These are phyloP conservation scores for Xylaria sp. DNA, from an alignment of 2,329 filamentous ascomycete species.

Conservation along the genomic window DNA sequence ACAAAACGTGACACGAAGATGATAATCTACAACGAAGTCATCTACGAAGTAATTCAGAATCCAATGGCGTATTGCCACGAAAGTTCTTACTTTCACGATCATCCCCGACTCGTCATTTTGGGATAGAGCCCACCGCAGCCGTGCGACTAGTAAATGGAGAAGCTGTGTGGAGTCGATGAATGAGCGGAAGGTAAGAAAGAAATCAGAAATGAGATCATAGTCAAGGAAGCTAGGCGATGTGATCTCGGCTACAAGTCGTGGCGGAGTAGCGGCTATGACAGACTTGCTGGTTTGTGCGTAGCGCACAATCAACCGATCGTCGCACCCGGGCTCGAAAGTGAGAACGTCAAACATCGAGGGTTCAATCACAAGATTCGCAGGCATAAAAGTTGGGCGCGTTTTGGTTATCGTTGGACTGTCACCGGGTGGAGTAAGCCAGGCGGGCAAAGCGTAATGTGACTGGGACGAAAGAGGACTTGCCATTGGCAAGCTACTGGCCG, in stretches of 20 bases:
- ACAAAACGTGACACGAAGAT: slow-evolving; percentile 79
- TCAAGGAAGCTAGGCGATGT: slow-evolving; percentile 95
- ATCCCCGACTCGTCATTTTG: slow-evolving; percentile 83
- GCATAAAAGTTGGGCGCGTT: slow-evolving; percentile 54
- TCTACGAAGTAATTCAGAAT: slow-evolving; percentile 97
- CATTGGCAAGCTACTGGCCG: slow-evolving; percentile 40
- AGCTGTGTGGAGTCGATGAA: slow-evolving; percentile 81
- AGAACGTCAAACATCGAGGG: slow-evolving; percentile 83
- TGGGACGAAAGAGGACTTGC: slow-evolving; percentile 48
- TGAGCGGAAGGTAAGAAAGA: slow-evolving; percentile 92
- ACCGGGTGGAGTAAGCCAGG: slow-evolving; percentile 27
- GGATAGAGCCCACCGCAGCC: slow-evolving; percentile 84
- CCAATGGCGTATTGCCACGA: slow-evolving; percentile 96
- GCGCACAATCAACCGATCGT: slow-evolving; percentile 81
- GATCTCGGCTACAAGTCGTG: slow-evolving; percentile 92
- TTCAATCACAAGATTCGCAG: slow-evolving; percentile 60
- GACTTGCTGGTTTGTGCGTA: slow-evolving; percentile 74
- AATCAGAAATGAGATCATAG: slow-evolving; percentile 95
- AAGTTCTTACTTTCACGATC: slow-evolving; percentile 93
- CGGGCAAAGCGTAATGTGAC: slow-evolving; percentile 39
- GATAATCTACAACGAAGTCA: slow-evolving; percentile 82
- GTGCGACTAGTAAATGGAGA: slow-evolving; percentile 81
- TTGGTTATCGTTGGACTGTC: slow-evolving; percentile 45
- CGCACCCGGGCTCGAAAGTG: slow-evolving; percentile 76
- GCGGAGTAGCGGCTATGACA: slow-evolving; percentile 87